Evolutionary conservation across 192 early-diverging fungal species (phyloP).

Genomic region (Entomortierella parvispora): DNA sequence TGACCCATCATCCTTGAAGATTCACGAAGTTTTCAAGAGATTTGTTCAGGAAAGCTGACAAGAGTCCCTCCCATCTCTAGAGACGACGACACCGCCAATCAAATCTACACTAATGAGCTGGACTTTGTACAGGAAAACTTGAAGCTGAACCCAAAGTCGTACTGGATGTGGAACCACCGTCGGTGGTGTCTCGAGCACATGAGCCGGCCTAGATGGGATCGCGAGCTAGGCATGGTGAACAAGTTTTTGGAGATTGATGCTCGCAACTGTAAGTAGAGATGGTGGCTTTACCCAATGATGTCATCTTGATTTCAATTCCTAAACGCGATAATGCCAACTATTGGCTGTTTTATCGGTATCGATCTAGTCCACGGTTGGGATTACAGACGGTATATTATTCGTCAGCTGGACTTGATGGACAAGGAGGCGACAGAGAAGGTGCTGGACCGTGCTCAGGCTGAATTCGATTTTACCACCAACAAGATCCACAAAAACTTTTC

Average conservation of each 20-base stretch:
- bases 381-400: slow-evolving; percentile 91
- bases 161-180: slow-evolving; percentile 98
- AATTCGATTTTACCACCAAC: slow-evolving; percentile 89
- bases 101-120: slow-evolving; percentile 72
- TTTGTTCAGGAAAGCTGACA: slow-evolving; percentile 48
- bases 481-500: slow-evolving; percentile 95
- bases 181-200: slow-evolving; percentile 87
- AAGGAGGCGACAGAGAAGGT: slow-evolving; percentile 37
- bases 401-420: slow-evolving; percentile 48
- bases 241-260: slow-evolving; percentile 89
- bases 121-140: slow-evolving; percentile 79
- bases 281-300: slow-evolving; percentile 15
- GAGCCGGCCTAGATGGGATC: slow-evolving; percentile 80
- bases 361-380: slow-evolving; percentile 95
- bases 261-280: slow-evolving; percentile 80
- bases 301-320: slow-evolving; percentile 16
- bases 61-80: slow-evolving; percentile 14
- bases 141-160: slow-evolving; percentile 88
- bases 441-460: slow-evolving; percentile 56
- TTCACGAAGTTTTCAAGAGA: slow-evolving; percentile 71
- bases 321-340: too few species aligned
- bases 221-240: slow-evolving; percentile 79
- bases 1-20: too few species aligned
- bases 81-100: slow-evolving; percentile 51
- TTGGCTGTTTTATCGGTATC: not conserved